phyloP scores from a whole-genome alignment of 805 yeast species.

The Barnettozyma populi region DNA sequence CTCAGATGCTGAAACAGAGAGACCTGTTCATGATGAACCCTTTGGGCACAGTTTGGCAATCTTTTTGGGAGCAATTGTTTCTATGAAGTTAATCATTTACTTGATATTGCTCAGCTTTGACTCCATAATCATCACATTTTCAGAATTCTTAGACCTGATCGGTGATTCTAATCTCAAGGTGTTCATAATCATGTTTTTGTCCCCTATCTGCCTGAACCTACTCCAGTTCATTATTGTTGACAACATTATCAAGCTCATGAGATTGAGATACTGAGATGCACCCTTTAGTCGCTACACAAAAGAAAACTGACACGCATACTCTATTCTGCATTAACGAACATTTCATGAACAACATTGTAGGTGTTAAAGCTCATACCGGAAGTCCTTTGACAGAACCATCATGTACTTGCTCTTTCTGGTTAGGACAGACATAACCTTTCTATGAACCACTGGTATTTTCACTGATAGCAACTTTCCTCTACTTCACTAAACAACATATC shows the following conservation, averaged over 20 bases:
- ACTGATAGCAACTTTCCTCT: too few relatives aligned
- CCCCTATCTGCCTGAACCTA: constrained; percentile 68
- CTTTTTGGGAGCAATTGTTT: constrained; percentile 55
- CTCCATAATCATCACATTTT: constrained; percentile 60
- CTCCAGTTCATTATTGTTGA: constrained; percentile 71
- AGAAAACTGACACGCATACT: not conserved
- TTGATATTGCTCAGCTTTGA: constrained; percentile 40
- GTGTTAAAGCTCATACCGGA: not conserved
- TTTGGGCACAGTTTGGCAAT: constrained; percentile 52
- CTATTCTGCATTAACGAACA: not conserved
- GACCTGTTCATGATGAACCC: constrained; percentile 31
- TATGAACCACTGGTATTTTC: too few relatives aligned
- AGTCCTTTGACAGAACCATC: too few relatives aligned
- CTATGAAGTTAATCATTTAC: constrained; percentile 59
- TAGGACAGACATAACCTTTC: too few relatives aligned
- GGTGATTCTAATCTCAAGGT: constrained; percentile 79
- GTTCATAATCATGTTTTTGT: constrained; percentile 78
- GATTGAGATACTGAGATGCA: constrained; percentile 3
- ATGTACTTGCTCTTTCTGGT: too few relatives aligned
- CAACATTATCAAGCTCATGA: constrained; percentile 51
- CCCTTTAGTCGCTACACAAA: not conserved
- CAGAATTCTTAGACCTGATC: constrained; percentile 34
- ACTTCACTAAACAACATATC: too few relatives aligned
- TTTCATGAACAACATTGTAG: not conserved
- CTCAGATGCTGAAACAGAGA: not conserved